A percentile compares a stretch with the other conserved stretches of the same genome.
phyloP scores from a whole-genome alignment of 257 asterid genomes.

The Leptodermis oblonga region DNA sequence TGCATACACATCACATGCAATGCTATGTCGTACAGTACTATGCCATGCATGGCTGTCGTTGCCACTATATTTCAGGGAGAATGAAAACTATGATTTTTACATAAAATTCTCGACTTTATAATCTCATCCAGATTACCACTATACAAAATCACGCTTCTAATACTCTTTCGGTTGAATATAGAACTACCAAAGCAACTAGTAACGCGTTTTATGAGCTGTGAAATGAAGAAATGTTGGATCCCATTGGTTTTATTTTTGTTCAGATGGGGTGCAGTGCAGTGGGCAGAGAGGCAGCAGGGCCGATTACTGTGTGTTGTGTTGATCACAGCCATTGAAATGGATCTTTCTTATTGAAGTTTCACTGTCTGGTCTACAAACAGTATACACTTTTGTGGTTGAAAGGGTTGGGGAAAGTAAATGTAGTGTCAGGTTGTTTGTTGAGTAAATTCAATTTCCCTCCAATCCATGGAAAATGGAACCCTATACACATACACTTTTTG shows the following conservation, averaged over 20 bases:
- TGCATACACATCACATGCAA: background rate
- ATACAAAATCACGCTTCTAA: too few relatives aligned
- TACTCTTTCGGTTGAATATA: background rate
- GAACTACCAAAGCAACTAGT: background rate
- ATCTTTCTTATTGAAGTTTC: background rate
- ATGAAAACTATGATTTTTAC: background rate
- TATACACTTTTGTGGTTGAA: background rate
- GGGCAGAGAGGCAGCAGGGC: background rate
- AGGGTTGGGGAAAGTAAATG: slow-evolving; percentile 17
- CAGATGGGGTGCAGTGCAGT: background rate
- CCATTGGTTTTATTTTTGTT: background rate
- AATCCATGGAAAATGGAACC: too few relatives aligned
- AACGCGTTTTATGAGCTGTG: slow-evolving; percentile 6
- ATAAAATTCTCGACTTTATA: background rate
- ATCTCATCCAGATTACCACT: too few relatives aligned
- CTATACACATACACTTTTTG: too few relatives aligned
- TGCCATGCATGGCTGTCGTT: background rate
- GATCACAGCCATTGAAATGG: slow-evolving; percentile 3
- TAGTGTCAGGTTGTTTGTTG: slow-evolving; percentile 22
- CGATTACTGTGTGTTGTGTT: too few relatives aligned
- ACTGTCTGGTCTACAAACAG: slow-evolving; percentile 1
- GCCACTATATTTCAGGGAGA: background rate
- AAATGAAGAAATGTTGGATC: background rate
- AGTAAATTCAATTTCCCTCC: slow-evolving; percentile 5
- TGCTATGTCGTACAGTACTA: background rate